A percentile compares a stretch with the other conserved stretches of the same genome.
Conservation (phyloP, 192 early-diverging fungal species). For the Coemansia sp. region DNA sequence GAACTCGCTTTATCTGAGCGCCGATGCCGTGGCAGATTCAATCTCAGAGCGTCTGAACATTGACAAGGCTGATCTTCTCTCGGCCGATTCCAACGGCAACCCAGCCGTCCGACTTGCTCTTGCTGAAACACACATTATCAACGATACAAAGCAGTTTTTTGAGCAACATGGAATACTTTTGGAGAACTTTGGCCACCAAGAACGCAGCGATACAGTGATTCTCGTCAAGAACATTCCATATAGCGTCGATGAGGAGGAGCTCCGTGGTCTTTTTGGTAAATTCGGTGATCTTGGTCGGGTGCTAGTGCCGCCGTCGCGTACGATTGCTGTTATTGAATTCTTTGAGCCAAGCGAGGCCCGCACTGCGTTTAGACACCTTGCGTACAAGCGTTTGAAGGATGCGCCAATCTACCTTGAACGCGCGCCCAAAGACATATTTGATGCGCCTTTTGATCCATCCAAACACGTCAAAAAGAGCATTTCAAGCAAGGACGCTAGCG, state of each 20-base stretch:
- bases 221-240: slow-evolving; percentile 95
- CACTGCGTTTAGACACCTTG: slow-evolving; percentile 82
- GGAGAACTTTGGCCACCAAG: slow-evolving; percentile 74
- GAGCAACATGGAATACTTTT: slow-evolving; percentile 83
- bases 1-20: slow-evolving; percentile 96
- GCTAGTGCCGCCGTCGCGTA: slow-evolving; percentile 87
- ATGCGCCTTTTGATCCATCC: slow-evolving; percentile 50
- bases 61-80: slow-evolving; percentile 88
- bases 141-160: slow-evolving; percentile 92
- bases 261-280: slow-evolving; percentile 78
- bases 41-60: slow-evolving; percentile 93
- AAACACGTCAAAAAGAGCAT: slow-evolving; percentile 32
- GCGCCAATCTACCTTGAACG: slow-evolving; percentile 92
- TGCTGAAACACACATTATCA: slow-evolving; percentile 96
- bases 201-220: slow-evolving; percentile 87
- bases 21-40: slow-evolving; percentile 92
- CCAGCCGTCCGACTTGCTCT: slow-evolving; percentile 92
- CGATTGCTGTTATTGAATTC: slow-evolving; percentile 94
- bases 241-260: slow-evolving; percentile 78
- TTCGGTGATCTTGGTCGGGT: slow-evolving; percentile 90
- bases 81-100: slow-evolving; percentile 70
- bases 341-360: slow-evolving; percentile 88
- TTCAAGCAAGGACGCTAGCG: slow-evolving; percentile 31
- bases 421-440: slow-evolving; percentile 86
- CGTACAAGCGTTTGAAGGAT: slow-evolving; percentile 91